Conservation (phyloP, 257 asterid genomes). For the Gentiana straminea region DNA sequence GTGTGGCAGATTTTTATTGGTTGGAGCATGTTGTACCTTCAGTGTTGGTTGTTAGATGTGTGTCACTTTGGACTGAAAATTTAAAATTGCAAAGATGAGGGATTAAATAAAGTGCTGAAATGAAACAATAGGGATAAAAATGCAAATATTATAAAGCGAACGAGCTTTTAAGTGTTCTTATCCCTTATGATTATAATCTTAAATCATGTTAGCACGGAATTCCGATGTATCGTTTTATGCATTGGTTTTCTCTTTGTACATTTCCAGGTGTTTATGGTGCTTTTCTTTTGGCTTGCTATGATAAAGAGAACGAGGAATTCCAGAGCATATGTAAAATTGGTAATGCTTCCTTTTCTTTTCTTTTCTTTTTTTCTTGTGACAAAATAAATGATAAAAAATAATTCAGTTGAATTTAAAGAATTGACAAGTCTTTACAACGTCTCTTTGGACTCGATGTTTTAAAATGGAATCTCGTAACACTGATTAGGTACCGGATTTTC, state of each 20-base stretch:
- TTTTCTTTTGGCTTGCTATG: slow-evolving; percentile 97
- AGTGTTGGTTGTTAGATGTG: too few species aligned
- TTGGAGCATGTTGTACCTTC: too few species aligned
- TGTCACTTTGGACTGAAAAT: too few species aligned
- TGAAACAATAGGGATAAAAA: too few species aligned
- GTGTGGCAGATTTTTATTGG: too few species aligned
- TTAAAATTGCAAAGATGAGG: too few species aligned
- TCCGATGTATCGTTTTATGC: not conserved
- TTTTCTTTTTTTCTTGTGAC: not conserved
- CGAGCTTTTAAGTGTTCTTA: too few species aligned
- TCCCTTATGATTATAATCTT: too few species aligned
- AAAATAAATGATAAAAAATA: slow-evolving; percentile 9
- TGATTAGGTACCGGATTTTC: slow-evolving; percentile 87
- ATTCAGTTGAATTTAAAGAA: not conserved
- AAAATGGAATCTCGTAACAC: slow-evolving; percentile 10
- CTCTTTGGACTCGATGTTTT: not conserved
- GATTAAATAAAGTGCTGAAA: too few species aligned
- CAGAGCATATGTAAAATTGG: slow-evolving; percentile 98
- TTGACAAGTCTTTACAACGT: not conserved
- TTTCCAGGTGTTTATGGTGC: slow-evolving; percentile 80
- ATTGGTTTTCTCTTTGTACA: not conserved
- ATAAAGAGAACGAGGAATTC: slow-evolving; percentile 68
- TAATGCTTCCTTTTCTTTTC: slow-evolving; percentile 22
- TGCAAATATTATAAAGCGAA: too few species aligned
- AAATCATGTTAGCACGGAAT: too few species aligned